A percentile compares a stretch with the other conserved stretches of the same genome.
Evolutionary conservation across 2,329 filamentous ascomycete genomes (phyloP).

Genomic region (Penicillium palitans): DNA sequence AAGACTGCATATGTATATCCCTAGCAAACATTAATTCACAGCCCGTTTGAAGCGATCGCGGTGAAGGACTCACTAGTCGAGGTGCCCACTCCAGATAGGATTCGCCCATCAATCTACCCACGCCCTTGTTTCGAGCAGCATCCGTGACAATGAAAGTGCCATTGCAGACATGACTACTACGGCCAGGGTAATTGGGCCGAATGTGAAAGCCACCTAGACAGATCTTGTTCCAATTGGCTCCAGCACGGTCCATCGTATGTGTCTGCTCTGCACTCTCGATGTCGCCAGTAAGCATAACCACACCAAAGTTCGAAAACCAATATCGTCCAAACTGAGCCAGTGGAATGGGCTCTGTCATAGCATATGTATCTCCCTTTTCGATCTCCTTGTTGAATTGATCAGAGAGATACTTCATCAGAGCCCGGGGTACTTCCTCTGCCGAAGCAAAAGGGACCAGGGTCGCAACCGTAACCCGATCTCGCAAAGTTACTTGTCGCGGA

Average conservation of each 20-base stretch:
- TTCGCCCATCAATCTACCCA: slow-evolving; percentile 74
- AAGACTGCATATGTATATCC: slow-evolving; percentile 92
- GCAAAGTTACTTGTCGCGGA: slow-evolving; percentile 75
- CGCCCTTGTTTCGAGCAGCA: slow-evolving; percentile 70
- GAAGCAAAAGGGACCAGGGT: slow-evolving; percentile 81
- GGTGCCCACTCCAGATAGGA: slow-evolving; percentile 76
- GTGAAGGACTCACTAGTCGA: slow-evolving; percentile 50
- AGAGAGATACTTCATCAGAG: slow-evolving; percentile 73
- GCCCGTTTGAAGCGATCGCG: slow-evolving; percentile 30
- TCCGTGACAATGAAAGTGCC: slow-evolving; percentile 73
- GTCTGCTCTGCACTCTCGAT: slow-evolving; percentile 63
- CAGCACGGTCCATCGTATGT: slow-evolving; percentile 51
- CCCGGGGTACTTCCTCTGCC: slow-evolving; percentile 71
- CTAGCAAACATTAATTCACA: slow-evolving; percentile 42
- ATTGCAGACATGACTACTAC: slow-evolving; percentile 86
- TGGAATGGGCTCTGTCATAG: slow-evolving; percentile 75
- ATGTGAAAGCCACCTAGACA: slow-evolving; percentile 92
- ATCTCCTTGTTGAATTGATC: slow-evolving; percentile 88
- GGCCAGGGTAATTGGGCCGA: slow-evolving; percentile 88
- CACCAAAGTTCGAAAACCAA: slow-evolving; percentile 90
- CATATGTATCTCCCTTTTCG: slow-evolving; percentile 87
- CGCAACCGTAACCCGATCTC: slow-evolving; percentile 79
- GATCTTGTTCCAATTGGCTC: slow-evolving; percentile 72
- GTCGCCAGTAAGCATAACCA: slow-evolving; percentile 80
- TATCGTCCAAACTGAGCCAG: slow-evolving; percentile 75